Evolutionary conservation across 768 basidiomycete genomes (phyloP), one percentile per base, ranked within the genome.

Genomic region (Phlebiopsis gigantea): DNA sequence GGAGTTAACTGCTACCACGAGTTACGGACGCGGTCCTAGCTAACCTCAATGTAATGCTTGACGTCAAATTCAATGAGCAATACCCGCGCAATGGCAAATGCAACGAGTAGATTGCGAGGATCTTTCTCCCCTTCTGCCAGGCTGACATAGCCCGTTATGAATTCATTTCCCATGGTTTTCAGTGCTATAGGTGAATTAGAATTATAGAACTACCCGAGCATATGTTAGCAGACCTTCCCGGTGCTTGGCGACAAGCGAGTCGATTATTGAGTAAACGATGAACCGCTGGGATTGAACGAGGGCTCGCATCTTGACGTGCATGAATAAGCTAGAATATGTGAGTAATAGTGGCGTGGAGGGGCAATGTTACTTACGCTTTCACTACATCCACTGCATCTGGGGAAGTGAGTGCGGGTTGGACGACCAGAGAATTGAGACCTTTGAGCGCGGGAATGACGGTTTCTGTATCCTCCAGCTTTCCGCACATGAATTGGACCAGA

Each of bases 101-200:
- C 90, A 10, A 96, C 65, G 61, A 97, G 76, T 7, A 99, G 77
- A 71, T 98, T 99, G 17, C 97, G 79, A 28, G 97, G 97, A 68
- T 99, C 97, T 65, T 98, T 98, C 73, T 99, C 97, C 15, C 94
- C 95, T 56, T 97, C 90, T 4, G 85, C 93, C n/a, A 98, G 72
- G 48, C 68, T 66, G 28, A 88, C 79, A 68, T 98, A 99, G 22
- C 83, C 82, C 6, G 75, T 72, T 22, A 98, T 59, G 68, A 98
- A 98, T 7, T 75, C 78, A 24, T 81, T 76, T 0, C 87, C 87
- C 79, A 91, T 80, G 5, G 67, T 73, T 68, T 88, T 88, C 21
- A 98, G 71, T 30, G 81, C 92, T 87, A 31, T 8, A 56, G 41
- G 60, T 47, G 42, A 26, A 15, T 14, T 25, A 45, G 15, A n/a